Evolutionary conservation across 352 stramenopile genomes (phyloP).

Genomic region (Globisporangium orthogonon): DNA sequence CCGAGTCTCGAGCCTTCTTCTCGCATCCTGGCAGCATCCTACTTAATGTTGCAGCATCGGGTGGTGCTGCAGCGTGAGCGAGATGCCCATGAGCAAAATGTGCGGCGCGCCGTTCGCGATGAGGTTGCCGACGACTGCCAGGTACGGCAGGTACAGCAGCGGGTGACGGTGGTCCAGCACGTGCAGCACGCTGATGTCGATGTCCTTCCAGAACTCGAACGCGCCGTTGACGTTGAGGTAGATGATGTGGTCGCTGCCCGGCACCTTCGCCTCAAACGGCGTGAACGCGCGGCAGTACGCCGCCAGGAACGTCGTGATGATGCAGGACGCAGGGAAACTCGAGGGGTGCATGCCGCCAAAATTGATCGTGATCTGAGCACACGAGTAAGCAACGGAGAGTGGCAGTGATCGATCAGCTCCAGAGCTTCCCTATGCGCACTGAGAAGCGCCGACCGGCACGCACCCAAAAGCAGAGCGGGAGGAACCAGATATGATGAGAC

Average conservation of each 20-base stretch:
- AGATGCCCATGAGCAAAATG: slow-evolving; percentile 53
- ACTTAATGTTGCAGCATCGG: slow-evolving; percentile 34
- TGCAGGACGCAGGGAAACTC: slow-evolving; percentile 53
- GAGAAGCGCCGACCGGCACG: slow-evolving; percentile 6
- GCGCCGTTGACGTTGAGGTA: slow-evolving; percentile 80
- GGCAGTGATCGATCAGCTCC: too few species aligned
- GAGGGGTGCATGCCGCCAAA: slow-evolving; percentile 68
- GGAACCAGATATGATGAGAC: slow-evolving; percentile 81
- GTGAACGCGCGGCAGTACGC: slow-evolving; percentile 47
- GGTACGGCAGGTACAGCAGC: slow-evolving; percentile 63
- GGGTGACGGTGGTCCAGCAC: slow-evolving; percentile 66
- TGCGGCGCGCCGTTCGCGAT: slow-evolving; percentile 67
- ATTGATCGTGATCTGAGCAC: slow-evolving; percentile 41
- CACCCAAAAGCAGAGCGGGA: slow-evolving; percentile 76
- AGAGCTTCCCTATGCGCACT: background rate
- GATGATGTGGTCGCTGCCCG: slow-evolving; percentile 55
- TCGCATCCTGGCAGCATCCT: background rate
- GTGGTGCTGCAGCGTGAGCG: slow-evolving; percentile 47
- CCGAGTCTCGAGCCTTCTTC: background rate
- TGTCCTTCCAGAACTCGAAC: slow-evolving; percentile 83
- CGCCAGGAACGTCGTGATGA: slow-evolving; percentile 58
- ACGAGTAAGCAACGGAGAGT: background rate
- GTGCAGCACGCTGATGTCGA: slow-evolving; percentile 65
- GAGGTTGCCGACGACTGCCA: slow-evolving; percentile 56
- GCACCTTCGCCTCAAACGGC: slow-evolving; percentile 62